Evolutionary conservation across 1,284 basidiomycete species (phyloP), one percentile per base, ranked within the genome.

Genomic region (Termitomyces sp.): DNA sequence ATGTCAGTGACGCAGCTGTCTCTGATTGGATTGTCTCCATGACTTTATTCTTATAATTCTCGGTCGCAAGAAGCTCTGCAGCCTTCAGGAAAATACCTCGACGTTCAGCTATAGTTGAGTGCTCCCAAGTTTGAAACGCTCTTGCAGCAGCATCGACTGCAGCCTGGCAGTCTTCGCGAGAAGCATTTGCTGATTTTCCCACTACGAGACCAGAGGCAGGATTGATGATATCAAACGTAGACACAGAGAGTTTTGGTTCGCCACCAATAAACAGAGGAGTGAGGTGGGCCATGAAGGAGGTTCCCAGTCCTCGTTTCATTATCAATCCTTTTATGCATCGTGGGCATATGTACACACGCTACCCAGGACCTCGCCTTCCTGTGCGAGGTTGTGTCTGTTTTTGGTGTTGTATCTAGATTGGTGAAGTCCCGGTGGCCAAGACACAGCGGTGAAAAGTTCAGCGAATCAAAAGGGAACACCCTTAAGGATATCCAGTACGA

Each of bases 41-140:
- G 9, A 79, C 63, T 52, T 69, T 72, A 21, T 65, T 61, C 54
- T 68, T 68, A 61, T 75, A 82, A 53, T 67, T 71, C 10, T 77
- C 74, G 1, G 71, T 69, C 28, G 59, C 63, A 12, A 78, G 55
- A 15, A 82, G 64, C 13, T 76, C 74, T 0, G 77, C 73, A 3
- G 77, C 81, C 55, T 70, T 73, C 31, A 77, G 60, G 52, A 83
- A 68, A 12, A 83, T 71, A 33, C 73, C 69, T 28, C 75, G 72
- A 41, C 76, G 70, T 39, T 69, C 63, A n/a, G 62, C 57, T n/a
- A 70, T 65, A 1, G 66, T 65, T 1, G 69, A 71, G 10, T 68
- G 59, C 51, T 79, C 77, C 81, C 82, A 83, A 9, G 72, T 65
- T 42, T 69, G 68, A 66, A 81, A 80, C 1, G 81, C 80, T 3